Evolutionary conservation across 208 protist genomes (phyloP), one percentile per base, ranked within the genome.

Genomic region (Leishmania major): DNA sequence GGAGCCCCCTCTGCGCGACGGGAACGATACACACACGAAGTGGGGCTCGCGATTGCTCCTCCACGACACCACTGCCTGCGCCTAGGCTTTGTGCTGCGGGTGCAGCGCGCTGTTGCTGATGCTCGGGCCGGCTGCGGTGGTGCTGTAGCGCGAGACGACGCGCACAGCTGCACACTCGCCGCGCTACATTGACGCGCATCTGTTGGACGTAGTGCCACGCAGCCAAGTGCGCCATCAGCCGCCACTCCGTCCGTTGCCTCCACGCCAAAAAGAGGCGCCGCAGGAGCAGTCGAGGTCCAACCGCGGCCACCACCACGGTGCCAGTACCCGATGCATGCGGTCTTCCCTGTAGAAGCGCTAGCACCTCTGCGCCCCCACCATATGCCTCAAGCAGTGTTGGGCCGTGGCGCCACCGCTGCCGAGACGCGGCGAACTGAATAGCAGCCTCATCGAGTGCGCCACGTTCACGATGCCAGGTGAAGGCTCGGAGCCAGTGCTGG

Each of bases 221-320:
- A 6, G 91, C 91, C 1, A 94, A 78, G 51, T 78, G 83, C 17
- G 53, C 45, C 79, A 89, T 87, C 57, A 92, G 78, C 31, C 84
- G 89, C 15, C 75, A 71, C 64, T 91, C 87, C 62, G 87, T 91
- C 67, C 81, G 77, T 45, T 53, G 66, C 60, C 87, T 88, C 90
- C 90, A 94, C 28, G n/a, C 28, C 25, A 74, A 66, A 73, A 86
- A 82, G 28, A 86, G 77, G 35, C 78, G 83, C 47, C 72, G 78
- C 64, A 86, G 45, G 7, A 69, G 62, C 11, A 86, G 74, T 6
- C 83, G 83, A 35, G 69, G 66, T 8, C 83, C 83, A 40, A 82
- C 83, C 55, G 78, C 77, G 1, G 83, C 80, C n/a, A 77, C 83
- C 53, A 79, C 78, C 15, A 82, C 66, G 2, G 40, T 40, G 3